These are phyloP conservation scores for Pseudocercospora cruenta DNA, from an alignment of 2,329 filamentous ascomycete genomes.

Conservation along the genomic window DNA sequence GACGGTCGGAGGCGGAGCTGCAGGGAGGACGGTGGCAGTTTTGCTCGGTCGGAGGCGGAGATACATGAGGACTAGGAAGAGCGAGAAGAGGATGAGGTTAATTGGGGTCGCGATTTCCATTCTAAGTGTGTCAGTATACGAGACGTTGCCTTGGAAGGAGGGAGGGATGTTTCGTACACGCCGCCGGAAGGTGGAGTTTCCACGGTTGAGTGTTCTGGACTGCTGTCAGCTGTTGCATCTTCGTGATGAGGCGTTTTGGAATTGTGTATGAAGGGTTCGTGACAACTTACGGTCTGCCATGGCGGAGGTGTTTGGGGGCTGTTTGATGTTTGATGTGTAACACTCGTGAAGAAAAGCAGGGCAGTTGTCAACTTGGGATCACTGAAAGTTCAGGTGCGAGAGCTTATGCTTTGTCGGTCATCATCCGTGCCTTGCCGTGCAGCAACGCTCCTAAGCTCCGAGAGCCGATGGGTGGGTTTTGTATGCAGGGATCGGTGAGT, in stretches of 20 bases:
- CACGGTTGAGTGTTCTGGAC: conserved; percentile 9
- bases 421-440: background rate
- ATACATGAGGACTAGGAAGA: conserved; percentile 62
- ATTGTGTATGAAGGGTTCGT: background rate
- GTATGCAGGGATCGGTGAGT: background rate
- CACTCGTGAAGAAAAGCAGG: background rate
- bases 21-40: conserved; percentile 52
- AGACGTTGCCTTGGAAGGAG: background rate
- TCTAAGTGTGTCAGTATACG: conserved; percentile 40
- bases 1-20: conserved; percentile 70
- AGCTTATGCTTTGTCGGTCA: background rate
- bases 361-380: background rate
- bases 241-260: conserved; percentile 9
- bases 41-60: conserved; percentile 61
- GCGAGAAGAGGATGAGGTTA: conserved; percentile 63
- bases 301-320: background rate
- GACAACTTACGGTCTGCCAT: conserved; percentile 20
- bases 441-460: background rate
- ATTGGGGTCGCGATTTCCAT: conserved; percentile 61
- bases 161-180: conserved; percentile 11
- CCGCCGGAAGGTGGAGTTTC: conserved; percentile 18
- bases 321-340: background rate
- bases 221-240: conserved; percentile 4
- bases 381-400: background rate
- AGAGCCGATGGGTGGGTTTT: background rate